Evolutionary conservation across 2,329 filamentous ascomycete genomes (phyloP).

Genomic region (Colletotrichum cereale): DNA sequence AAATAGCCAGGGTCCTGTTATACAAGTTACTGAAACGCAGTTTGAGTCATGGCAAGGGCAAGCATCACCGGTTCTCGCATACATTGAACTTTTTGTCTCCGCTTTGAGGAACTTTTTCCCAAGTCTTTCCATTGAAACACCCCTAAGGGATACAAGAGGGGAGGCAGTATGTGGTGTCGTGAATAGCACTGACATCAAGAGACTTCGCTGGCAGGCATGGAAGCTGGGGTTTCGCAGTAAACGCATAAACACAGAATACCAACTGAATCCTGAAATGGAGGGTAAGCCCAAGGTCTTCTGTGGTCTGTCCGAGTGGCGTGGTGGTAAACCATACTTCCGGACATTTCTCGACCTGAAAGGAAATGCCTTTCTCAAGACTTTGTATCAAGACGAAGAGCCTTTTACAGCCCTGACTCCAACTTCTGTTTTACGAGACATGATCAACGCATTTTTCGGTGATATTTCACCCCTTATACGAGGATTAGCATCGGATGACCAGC

Average conservation of each 20-base stretch:
- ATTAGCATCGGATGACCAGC: background rate
- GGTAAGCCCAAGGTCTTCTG: background rate
- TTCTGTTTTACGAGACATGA: background rate
- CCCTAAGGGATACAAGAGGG: background rate
- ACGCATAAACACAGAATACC: background rate
- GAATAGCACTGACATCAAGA: background rate
- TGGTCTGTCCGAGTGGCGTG: slow-evolving; percentile 6
- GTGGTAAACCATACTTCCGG: slow-evolving; percentile 11
- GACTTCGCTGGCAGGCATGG: background rate
- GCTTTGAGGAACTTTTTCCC: background rate
- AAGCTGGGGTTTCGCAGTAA: background rate
- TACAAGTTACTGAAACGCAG: slow-evolving; percentile 1
- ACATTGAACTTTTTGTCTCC: background rate
- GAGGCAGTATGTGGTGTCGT: background rate
- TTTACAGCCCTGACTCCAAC: background rate
- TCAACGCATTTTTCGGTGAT: slow-evolving; percentile 3
- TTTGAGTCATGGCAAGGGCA: background rate
- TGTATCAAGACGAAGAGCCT: background rate
- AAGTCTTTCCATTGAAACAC: background rate
- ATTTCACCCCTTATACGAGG: background rate
- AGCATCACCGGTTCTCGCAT: background rate
- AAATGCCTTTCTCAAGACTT: background rate
- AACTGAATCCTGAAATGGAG: background rate
- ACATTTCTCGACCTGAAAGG: slow-evolving; percentile 3
- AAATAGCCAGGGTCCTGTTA: background rate